Conservation (phyloP, 2,329 filamentous ascomycete genomes). For the Corniculantispora saksenae region DNA sequence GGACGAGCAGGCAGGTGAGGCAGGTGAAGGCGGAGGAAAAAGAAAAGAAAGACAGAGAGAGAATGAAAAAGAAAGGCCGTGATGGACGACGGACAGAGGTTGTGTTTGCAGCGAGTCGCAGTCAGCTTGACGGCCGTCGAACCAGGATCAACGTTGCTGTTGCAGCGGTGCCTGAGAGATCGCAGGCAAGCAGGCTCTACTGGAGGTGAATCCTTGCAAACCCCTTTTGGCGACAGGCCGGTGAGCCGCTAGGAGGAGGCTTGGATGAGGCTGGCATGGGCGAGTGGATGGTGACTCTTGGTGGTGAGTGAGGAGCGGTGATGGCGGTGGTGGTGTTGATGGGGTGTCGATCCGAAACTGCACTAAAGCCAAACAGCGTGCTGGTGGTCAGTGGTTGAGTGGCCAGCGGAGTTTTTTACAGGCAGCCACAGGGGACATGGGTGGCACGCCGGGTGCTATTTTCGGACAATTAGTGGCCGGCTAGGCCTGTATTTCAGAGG, state of each 20-base stretch:
- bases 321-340: not conserved
- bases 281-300: not conserved
- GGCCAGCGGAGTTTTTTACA: not conserved
- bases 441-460: not conserved
- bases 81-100: not conserved
- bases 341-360: not conserved
- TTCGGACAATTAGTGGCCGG: not conserved
- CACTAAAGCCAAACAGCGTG: too few species aligned
- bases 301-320: not conserved
- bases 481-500: not conserved
- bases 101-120: slow-evolving; percentile 8
- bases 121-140: slow-evolving; percentile 3
- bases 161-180: not conserved
- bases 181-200: not conserved
- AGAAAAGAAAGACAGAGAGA: not conserved
- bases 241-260: slow-evolving; percentile 7
- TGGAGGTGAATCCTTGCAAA: slow-evolving; percentile 6
- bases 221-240: slow-evolving; percentile 12
- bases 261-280: slow-evolving; percentile 5
- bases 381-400: not conserved
- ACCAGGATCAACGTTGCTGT: not conserved
- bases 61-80: not conserved
- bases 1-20: not conserved
- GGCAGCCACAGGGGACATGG: not conserved
- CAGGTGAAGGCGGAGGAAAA: not conserved